phyloP scores from a whole-genome alignment of 2,329 filamentous ascomycete species.

The Microsporum audouinii region DNA sequence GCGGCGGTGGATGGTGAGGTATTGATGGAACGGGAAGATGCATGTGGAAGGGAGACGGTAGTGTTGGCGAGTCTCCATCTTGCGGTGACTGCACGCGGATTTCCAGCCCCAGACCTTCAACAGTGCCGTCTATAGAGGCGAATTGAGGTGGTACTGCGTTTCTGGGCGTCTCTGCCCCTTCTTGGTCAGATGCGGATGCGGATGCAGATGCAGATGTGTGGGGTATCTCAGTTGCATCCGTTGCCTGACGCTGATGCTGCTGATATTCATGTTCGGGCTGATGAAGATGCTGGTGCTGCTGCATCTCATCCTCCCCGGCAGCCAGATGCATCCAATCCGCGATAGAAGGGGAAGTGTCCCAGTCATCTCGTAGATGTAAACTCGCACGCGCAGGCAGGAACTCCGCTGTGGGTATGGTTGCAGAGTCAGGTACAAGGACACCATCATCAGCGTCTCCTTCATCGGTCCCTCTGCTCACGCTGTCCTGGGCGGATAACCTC shows the following conservation, averaged over 20 bases:
- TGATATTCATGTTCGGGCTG: constrained; percentile 9
- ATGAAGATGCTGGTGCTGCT: background rate
- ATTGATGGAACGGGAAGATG: constrained; percentile 30
- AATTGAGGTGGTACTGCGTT: constrained; percentile 12
- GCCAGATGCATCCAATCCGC: constrained; percentile 39
- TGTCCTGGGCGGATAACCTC: background rate
- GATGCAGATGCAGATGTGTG: background rate
- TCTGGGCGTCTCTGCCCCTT: constrained; percentile 21
- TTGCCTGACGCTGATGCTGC: background rate
- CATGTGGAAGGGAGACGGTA: constrained; percentile 17
- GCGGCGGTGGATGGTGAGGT: constrained; percentile 39
- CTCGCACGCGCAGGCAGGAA: constrained; percentile 32
- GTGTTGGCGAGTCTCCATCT: constrained; percentile 20
- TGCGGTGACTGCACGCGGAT: constrained; percentile 30
- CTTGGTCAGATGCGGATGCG: constrained; percentile 4
- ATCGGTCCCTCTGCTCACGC: background rate
- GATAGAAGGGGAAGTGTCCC: constrained; percentile 40
- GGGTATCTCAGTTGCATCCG: background rate
- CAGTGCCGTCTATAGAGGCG: constrained; percentile 20
- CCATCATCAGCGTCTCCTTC: constrained; percentile 28
- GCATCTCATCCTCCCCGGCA: constrained; percentile 29
- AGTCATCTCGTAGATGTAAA: constrained; percentile 36
- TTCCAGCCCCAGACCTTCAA: constrained; percentile 34
- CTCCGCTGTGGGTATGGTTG: constrained; percentile 20
- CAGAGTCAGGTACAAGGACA: constrained; percentile 21